Conservation (phyloP, 352 stramenopile species). For the Phytophthora melonis region DNA sequence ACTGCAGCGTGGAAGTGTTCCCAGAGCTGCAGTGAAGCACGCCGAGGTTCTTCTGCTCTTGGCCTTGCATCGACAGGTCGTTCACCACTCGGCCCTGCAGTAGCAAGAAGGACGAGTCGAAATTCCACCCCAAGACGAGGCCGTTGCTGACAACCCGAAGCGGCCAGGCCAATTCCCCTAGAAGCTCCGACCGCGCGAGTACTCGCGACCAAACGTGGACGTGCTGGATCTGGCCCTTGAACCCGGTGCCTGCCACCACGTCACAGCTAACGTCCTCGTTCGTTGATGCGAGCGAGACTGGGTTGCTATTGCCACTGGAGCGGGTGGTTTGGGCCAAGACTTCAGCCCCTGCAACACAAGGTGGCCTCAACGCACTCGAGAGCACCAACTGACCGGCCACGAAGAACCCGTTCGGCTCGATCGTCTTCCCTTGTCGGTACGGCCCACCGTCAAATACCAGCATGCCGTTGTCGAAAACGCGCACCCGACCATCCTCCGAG, state of each 20-base stretch:
- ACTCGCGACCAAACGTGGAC: conserved; percentile 67
- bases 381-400: conserved; percentile 57
- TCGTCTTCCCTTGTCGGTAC: conserved; percentile 48
- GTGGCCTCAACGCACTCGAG: conserved; percentile 11
- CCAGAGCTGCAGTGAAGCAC: conserved; percentile 39
- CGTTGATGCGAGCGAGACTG: not conserved
- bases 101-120: conserved; percentile 47
- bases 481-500: conserved; percentile 58
- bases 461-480: conserved; percentile 77
- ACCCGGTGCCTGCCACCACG: conserved; percentile 32
- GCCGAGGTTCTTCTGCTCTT: conserved; percentile 54
- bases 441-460: conserved; percentile 71
- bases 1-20: conserved; percentile 2
- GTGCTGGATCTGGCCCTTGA: conserved; percentile 64
- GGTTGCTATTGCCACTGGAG: not conserved
- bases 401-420: conserved; percentile 48
- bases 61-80: conserved; percentile 60
- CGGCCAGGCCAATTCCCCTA: conserved; percentile 67
- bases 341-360: conserved; percentile 18
- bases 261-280: conserved; percentile 37
- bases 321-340: conserved; percentile 4
- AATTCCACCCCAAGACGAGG: conserved; percentile 74
- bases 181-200: conserved; percentile 55
- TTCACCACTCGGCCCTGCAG: conserved; percentile 39
- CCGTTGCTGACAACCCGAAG: conserved; percentile 61